Evolutionary conservation across 1,284 basidiomycete genomes (phyloP).

Genomic region (Tilletia setariae): DNA sequence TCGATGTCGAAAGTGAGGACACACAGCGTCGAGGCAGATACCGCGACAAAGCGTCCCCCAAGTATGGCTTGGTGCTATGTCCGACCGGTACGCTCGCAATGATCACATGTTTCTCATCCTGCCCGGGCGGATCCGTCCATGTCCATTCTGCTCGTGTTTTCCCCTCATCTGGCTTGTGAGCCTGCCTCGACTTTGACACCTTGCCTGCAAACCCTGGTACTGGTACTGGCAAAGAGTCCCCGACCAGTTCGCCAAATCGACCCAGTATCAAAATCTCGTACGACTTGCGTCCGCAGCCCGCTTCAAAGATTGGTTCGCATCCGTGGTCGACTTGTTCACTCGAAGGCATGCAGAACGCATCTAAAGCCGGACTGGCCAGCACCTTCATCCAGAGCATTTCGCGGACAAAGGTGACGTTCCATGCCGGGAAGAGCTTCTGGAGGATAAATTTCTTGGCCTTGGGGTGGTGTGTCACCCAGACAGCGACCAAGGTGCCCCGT

Average conservation of each 20-base stretch:
- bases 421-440: constrained; percentile 22
- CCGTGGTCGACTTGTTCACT: constrained; percentile 3
- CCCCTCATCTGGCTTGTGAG: no score
- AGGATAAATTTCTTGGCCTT: constrained; percentile 22
- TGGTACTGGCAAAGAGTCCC: not conserved
- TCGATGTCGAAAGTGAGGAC: not conserved
- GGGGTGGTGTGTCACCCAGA: constrained; percentile 29
- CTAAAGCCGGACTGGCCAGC: constrained; percentile 3
- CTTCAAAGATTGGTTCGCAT: constrained; percentile 4
- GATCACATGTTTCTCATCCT: not conserved
- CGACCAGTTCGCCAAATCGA: not conserved
- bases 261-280: constrained; percentile 26
- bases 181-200: not conserved
- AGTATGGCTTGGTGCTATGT: constrained; percentile 8
- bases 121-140: not conserved
- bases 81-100: constrained; percentile 14
- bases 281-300: constrained; percentile 18
- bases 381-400: constrained; percentile 27
- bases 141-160: not conserved
- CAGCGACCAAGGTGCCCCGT: constrained; percentile 20
- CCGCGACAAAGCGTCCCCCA: not conserved
- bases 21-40: not conserved
- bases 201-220: constrained; percentile 4
- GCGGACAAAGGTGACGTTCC: constrained; percentile 16
- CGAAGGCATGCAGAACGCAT: not conserved